Base-by-base conservation (phyloP, 2,329 filamentous ascomycete species). In the Penicillium sp. region DNA sequence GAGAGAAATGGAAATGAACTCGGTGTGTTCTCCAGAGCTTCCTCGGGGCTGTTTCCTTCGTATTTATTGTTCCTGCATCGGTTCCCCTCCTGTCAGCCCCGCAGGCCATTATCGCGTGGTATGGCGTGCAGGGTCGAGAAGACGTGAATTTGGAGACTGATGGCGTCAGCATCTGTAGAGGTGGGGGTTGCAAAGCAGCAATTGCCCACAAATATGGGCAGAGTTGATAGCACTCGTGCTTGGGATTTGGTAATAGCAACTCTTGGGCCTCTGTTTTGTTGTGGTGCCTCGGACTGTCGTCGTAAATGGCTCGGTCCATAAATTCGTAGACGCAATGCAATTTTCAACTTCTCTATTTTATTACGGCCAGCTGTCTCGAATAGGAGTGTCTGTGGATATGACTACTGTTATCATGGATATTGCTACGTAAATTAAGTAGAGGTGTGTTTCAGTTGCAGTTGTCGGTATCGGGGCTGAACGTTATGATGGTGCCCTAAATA, bases 91-190 rank as follows among this genome's bases (percentile, higher is more conserved):
- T 50, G 20, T 40, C 22, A 44, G 41, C 53, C 56, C 58, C 60
- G 50, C 58, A 46, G 40, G 25, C 16, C 35, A 38, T 39, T 48
- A 27, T 14, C 39, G 16, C 13, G 11, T 41, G 2, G 11, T 18
- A 54, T 57, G 42, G 54, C 56, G 54, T 55, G 48, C 47, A 53
- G 33, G 33, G n/a, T n/a, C 39, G 28, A 14, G 28, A 61, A 62
- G 56, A 50, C 60, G 60, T 62, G 58, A 49, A 58, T 41, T 63
- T 62, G 58, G 58, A 62, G 60, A 45, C 47, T 36, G 58, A 63
- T 63, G 60, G 60, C 60, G 60, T 63, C 60, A 63, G 58, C 58
- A 53, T 24, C 16, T 25, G 44, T 38, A 28, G n/a, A 14, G 25
- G 42, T 44, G 31, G 9, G n/a, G 25, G 33, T 16, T 13, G 18